Base-by-base conservation (phyloP, 2,329 filamentous ascomycete genomes). In the Lachnum nothofagi region DNA sequence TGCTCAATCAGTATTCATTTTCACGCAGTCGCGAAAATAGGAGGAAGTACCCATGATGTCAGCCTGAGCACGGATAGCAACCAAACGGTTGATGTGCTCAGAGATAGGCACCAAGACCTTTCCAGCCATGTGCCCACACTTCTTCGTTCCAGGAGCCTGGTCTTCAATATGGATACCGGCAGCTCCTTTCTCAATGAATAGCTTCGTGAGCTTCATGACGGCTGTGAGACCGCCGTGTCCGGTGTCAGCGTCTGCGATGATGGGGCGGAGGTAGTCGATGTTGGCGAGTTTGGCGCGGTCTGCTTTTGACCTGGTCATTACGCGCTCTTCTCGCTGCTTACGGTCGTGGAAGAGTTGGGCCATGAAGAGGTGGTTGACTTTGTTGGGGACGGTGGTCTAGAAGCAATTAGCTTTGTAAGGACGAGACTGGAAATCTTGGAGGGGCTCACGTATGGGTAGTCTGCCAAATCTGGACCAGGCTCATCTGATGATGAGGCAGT, bases 331-430 rank as follows among this genome's bases (percentile, higher is more conserved):
- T 58, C 93, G 86, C 73, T 98, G 93, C 74, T 98, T 98, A 65
- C 93, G 88, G 78, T 98, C 93, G 74, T 98, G 93, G 85, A 98
- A 98, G 49, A 97, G 83, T 73, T 98, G 93, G 12, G 93, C 91
- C 82, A 94, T 91, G 82, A 95, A 98, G 44, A 98, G 82, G 67
- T 98, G 93, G 66, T 88, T 82, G 58, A 98, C 93, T 73, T 98
- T 98, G 78, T 97, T 95, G 44, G 93, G 93, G 19, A 98, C 93
- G 37, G 93, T 98, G 59, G 93, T 95, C 88, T 93, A 54, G 3
- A 35, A 33, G 29, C 14, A 62, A 19, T 39, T 35, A 27, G 16
- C 9, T 22, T 31, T 27, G 9, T 4, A 20, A 20, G 24, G 39
- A 17, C 12, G 43, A 44, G 22, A 10, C 31, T 19, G 20, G 23